Evolutionary conservation across 2,329 filamentous ascomycete species (phyloP).

Genomic region (Basipetospora chlamydospora): DNA sequence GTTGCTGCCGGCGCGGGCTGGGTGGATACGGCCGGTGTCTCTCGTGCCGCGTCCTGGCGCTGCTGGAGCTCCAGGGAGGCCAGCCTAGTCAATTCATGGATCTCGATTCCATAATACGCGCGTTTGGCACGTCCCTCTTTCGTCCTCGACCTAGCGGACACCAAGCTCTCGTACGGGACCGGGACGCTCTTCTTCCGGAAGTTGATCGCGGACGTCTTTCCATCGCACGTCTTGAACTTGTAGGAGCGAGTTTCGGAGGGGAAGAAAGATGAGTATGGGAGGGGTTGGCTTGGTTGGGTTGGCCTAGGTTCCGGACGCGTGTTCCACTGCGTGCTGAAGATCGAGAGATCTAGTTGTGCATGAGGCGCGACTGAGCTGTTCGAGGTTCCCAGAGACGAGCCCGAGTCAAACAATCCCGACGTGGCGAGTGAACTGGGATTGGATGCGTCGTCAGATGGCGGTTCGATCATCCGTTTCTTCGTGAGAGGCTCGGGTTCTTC

Average conservation of each 20-base stretch:
- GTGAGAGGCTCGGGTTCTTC: not conserved
- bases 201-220: slow-evolving; percentile 39
- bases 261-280: not conserved
- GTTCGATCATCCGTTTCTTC: slow-evolving; percentile 1
- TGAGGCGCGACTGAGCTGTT: not conserved
- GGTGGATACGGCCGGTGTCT: slow-evolving; percentile 3
- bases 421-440: too few relatives aligned
- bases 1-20: not conserved
- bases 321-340: not conserved
- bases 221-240: slow-evolving; percentile 39
- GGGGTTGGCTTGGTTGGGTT: too few relatives aligned
- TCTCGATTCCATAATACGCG: slow-evolving; percentile 85
- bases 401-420: too few relatives aligned
- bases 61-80: slow-evolving; percentile 44
- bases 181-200: slow-evolving; percentile 31
- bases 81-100: slow-evolving; percentile 66
- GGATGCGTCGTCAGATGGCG: not conserved
- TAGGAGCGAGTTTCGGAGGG: slow-evolving; percentile 14
- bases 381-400: too few relatives aligned
- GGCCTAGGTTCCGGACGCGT: too few relatives aligned
- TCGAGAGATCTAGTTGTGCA: not conserved
- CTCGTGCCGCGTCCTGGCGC: slow-evolving; percentile 4
- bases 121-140: slow-evolving; percentile 54
- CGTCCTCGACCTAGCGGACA: slow-evolving; percentile 51
- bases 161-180: slow-evolving; percentile 49